Percentiles rank a stretch among this genome's conserved stretches.
Conservation (phyloP, 768 basidiomycete species). For the Pisolithus microcarpus region DNA sequence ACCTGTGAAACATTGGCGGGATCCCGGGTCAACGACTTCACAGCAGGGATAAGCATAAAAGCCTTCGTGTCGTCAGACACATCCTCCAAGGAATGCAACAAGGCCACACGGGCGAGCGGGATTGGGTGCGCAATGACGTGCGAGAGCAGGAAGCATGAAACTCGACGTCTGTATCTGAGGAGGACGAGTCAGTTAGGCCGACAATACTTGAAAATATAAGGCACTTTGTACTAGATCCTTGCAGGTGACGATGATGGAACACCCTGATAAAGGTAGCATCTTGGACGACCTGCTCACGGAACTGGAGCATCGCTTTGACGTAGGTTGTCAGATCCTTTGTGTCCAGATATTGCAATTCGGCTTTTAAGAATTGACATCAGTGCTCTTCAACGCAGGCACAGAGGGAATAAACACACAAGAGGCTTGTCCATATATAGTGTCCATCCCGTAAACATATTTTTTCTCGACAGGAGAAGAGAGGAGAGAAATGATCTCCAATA, state of each 20-base stretch:
- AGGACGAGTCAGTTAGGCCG: not conserved
- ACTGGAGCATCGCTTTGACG: slow-evolving; percentile 41
- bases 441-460: slow-evolving; percentile 61
- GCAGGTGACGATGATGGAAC: slow-evolving; percentile 55
- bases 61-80: slow-evolving; percentile 40
- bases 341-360: slow-evolving; percentile 59
- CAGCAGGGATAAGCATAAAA: slow-evolving; percentile 51
- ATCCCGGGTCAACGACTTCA: slow-evolving; percentile 34
- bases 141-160: slow-evolving; percentile 73
- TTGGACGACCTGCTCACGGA: slow-evolving; percentile 49
- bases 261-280: slow-evolving; percentile 52
- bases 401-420: slow-evolving; percentile 37
- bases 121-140: slow-evolving; percentile 59
- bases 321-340: slow-evolving; percentile 58
- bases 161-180: slow-evolving; percentile 57
- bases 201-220: slow-evolving; percentile 14
- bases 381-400: not conserved
- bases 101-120: slow-evolving; percentile 38
- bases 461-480: slow-evolving; percentile 35
- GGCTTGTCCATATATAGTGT: slow-evolving; percentile 59
- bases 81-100: slow-evolving; percentile 43
- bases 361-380: slow-evolving; percentile 24
- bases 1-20: slow-evolving; percentile 22
- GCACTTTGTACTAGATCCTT: slow-evolving; percentile 41
- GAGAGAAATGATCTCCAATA: slow-evolving; percentile 49